These are phyloP conservation scores for Asparagopsis taxiformis DNA, from an alignment of 31 red algal species.

Conservation along the genomic window DNA sequence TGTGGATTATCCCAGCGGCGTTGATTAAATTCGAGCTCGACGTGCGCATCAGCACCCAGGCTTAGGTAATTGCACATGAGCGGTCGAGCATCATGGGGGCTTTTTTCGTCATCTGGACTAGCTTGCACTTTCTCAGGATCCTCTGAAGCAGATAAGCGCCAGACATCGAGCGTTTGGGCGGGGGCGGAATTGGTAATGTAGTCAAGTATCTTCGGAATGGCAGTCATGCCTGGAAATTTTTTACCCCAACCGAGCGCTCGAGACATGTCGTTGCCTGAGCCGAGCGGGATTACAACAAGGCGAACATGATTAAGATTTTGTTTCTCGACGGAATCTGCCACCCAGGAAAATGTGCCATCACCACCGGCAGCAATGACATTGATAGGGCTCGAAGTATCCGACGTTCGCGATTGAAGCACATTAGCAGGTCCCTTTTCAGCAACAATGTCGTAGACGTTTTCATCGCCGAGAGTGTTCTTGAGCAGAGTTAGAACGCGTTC, in stretches of 20 bases:
- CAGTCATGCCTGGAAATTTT: slow-evolving; percentile 54
- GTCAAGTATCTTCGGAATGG: slow-evolving; percentile 39
- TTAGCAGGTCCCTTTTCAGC: slow-evolving; percentile 50
- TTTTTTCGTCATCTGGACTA: slow-evolving; percentile 16
- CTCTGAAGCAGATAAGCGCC: slow-evolving; percentile 26
- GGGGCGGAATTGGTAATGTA: slow-evolving; percentile 7
- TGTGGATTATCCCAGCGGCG: slow-evolving; percentile 82
- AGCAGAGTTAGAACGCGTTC: slow-evolving; percentile 59
- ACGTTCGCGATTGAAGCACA: slow-evolving; percentile 38
- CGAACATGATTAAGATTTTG: slow-evolving; percentile 44
- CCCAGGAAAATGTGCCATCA: slow-evolving; percentile 97
- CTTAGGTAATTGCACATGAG: slow-evolving; percentile 88
- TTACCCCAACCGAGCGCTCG: slow-evolving; percentile 95
- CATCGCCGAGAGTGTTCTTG: slow-evolving; percentile 65
- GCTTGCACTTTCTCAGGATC: not conserved
- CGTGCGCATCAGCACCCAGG: slow-evolving; percentile 95
- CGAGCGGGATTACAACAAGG: slow-evolving; percentile 83
- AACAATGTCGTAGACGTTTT: slow-evolving; percentile 84
- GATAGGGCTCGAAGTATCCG: slow-evolving; percentile 23
- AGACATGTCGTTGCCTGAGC: slow-evolving; percentile 95
- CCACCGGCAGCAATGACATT: slow-evolving; percentile 87
- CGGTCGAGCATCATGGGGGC: slow-evolving; percentile 58
- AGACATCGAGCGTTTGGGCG: slow-evolving; percentile 64
- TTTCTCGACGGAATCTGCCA: slow-evolving; percentile 57
- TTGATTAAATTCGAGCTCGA: slow-evolving; percentile 93